These are phyloP conservation scores for Onygenales sp. DNA, from an alignment of 2,329 filamentous ascomycete species.

Conservation along the genomic window DNA sequence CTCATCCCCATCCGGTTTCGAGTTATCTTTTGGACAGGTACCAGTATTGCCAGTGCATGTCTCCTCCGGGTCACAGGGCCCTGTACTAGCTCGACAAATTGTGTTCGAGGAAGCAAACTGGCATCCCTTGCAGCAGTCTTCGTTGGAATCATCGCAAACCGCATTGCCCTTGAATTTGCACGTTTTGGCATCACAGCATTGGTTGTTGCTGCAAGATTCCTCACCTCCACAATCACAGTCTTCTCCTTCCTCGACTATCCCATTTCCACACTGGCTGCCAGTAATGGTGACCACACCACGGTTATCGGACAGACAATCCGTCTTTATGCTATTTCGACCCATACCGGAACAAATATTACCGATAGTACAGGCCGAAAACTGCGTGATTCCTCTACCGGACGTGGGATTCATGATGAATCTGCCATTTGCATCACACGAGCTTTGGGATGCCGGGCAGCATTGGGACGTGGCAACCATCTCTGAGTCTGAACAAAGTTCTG, in stretches of 20 bases:
- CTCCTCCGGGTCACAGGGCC: constrained; percentile 77
- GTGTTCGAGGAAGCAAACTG: constrained; percentile 46
- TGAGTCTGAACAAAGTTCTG: constrained; percentile 54
- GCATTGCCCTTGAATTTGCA: constrained; percentile 72
- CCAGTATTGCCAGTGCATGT: constrained; percentile 64
- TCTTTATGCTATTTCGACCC: constrained; percentile 64
- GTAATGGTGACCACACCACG: constrained; percentile 70
- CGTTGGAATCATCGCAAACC: constrained; percentile 57
- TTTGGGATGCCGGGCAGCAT: constrained; percentile 69
- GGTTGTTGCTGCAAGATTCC: constrained; percentile 60
- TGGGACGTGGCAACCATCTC: constrained; percentile 51
- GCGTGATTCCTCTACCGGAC: constrained; percentile 59
- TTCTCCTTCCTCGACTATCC: constrained; percentile 88
- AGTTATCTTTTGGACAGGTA: constrained; percentile 64
- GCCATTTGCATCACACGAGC: constrained; percentile 64
- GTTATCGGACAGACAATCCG: constrained; percentile 74
- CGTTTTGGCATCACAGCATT: constrained; percentile 74
- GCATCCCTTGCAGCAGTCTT: constrained; percentile 36
- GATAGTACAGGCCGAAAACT: constrained; percentile 80
- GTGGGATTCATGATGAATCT: constrained; percentile 94
- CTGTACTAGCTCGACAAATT: constrained; percentile 71
- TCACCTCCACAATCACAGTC: constrained; percentile 90
- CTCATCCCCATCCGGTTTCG: constrained; percentile 56
- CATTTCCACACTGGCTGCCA: constrained; percentile 84
- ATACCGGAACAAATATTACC: constrained; percentile 91